Evolutionary conservation across 768 basidiomycete species (phyloP), one percentile per base, ranked within the genome.

Genomic region (Cantharellus anzutake): DNA sequence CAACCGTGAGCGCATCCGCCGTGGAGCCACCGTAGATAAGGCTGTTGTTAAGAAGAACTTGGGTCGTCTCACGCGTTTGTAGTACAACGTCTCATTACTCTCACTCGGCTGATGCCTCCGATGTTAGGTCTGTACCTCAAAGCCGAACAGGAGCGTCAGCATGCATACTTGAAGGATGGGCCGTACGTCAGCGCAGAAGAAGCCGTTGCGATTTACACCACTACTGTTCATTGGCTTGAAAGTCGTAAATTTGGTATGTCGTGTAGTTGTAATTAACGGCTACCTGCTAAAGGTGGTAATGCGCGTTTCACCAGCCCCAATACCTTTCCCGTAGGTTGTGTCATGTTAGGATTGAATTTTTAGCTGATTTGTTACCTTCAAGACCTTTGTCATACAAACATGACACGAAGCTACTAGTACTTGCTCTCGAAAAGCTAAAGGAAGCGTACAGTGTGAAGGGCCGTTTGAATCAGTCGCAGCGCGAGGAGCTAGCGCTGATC

Each of bases 21-120:
- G 94, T 65, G 94, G 93, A 61, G 93, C 93, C 3, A 94, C 92
- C 3, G 92, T 93, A 65, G 92, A 94, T 72, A 99, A 99, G 72
- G 94, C 94, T 3, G 94, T 99, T 51, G 91, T 94, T 14, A 94
- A 97, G 78, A 98, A 99, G 81, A 99, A 99, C 70, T 74, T 99
- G 48, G 96, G 96, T 62, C 88, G 96, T 68, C 81, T 99, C 57
- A 99, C 96, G 63, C 90, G 96, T 82, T 61, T 66, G 79, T 73
- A 37, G 5, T 48, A 29, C 20, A 29, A 29, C 20, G 20, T 29
- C 2, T 5, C 29, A 11, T 5, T 56, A 29, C 20, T 29, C 20
- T 29, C 20, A 29, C 20, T 29, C 20, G 20, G 20, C 20, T 29
- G 41, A 41, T 57, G 4, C 29, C 44, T 48, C 56, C 20, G 20